Evolutionary conservation across 2,329 filamentous ascomycete species (phyloP).

Genomic region (Nothopassalora personata): DNA sequence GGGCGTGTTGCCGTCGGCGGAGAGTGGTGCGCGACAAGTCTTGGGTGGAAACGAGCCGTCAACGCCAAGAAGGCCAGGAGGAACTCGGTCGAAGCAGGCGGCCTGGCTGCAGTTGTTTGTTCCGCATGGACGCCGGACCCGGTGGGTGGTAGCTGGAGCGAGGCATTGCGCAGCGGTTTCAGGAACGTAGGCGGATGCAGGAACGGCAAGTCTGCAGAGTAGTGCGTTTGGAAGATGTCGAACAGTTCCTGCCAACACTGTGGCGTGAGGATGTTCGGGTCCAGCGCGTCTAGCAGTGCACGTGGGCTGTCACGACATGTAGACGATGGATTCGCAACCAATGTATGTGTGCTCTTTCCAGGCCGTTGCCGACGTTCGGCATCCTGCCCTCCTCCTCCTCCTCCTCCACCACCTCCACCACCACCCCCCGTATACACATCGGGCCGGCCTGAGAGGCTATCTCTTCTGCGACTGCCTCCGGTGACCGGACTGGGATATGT

Average conservation of each 20-base stretch:
- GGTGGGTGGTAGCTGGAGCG: slow-evolving; percentile 16
- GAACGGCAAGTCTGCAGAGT: slow-evolving; percentile 67
- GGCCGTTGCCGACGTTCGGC: slow-evolving; percentile 30
- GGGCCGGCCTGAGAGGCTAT: slow-evolving; percentile 18
- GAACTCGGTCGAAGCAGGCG: slow-evolving; percentile 51
- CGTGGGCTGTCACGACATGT: slow-evolving; percentile 41
- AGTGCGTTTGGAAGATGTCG: slow-evolving; percentile 65
- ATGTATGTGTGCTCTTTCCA: slow-evolving; percentile 36
- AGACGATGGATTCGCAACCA: slow-evolving; percentile 33
- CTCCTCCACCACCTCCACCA: neutral
- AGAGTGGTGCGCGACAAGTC: slow-evolving; percentile 52
- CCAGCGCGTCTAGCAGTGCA: slow-evolving; percentile 53
- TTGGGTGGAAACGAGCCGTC: slow-evolving; percentile 57
- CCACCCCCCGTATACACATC: slow-evolving; percentile 10
- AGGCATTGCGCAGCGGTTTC: slow-evolving; percentile 39
- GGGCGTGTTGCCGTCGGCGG: slow-evolving; percentile 44
- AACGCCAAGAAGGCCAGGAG: slow-evolving; percentile 63
- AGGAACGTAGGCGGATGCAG: slow-evolving; percentile 61
- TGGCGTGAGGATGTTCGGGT: slow-evolving; percentile 57
- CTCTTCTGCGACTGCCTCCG: slow-evolving; percentile 27
- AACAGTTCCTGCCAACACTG: slow-evolving; percentile 65
- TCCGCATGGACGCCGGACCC: slow-evolving; percentile 22
- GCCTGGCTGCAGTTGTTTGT: slow-evolving; percentile 26
- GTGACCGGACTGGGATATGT: slow-evolving; percentile 57
- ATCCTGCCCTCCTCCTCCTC: slow-evolving; percentile 13